Evolutionary conservation across 768 basidiomycete species (phyloP).

Genomic region (Lyophyllum decastes): DNA sequence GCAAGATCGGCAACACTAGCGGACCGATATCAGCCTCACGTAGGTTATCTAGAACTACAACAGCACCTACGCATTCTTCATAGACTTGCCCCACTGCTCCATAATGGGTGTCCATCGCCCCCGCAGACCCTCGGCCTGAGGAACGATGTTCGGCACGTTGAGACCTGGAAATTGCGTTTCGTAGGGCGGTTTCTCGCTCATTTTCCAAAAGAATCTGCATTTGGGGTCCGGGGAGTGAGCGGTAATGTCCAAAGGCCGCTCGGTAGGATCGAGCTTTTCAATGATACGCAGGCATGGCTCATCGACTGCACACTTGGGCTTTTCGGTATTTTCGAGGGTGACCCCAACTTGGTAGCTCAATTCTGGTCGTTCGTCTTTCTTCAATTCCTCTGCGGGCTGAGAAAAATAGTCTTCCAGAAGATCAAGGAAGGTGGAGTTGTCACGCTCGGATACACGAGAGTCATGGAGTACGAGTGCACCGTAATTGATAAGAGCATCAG

Average conservation of each 20-base stretch:
- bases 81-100: slow-evolving; percentile 85
- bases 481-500: slow-evolving; percentile 78
- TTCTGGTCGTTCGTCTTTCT: slow-evolving; percentile 82
- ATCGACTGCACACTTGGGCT: slow-evolving; percentile 82
- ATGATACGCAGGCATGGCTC: slow-evolving; percentile 85
- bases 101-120: slow-evolving; percentile 71
- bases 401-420: slow-evolving; percentile 93
- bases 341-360: slow-evolving; percentile 91
- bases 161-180: slow-evolving; percentile 74
- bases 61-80: slow-evolving; percentile 79
- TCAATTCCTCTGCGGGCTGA: slow-evolving; percentile 61
- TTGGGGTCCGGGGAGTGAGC: slow-evolving; percentile 89
- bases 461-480: slow-evolving; percentile 89
- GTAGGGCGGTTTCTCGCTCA: slow-evolving; percentile 75
- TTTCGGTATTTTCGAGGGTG: slow-evolving; percentile 96
- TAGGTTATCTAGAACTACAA: not conserved
- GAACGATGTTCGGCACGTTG: slow-evolving; percentile 83
- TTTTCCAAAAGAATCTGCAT: slow-evolving; percentile 91
- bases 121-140: slow-evolving; percentile 56
- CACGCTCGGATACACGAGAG: slow-evolving; percentile 78
- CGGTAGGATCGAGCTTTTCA: slow-evolving; percentile 67
- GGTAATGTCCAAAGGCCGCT: slow-evolving; percentile 84
- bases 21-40: slow-evolving; percentile 3
- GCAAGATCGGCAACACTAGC: slow-evolving; percentile 82
- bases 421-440: slow-evolving; percentile 84